Percentiles rank a stretch among this genome's conserved stretches.
Evolutionary conservation across 176 grass and related monocot species (phyloP).

Genomic region (Melocanna baccifera): DNA sequence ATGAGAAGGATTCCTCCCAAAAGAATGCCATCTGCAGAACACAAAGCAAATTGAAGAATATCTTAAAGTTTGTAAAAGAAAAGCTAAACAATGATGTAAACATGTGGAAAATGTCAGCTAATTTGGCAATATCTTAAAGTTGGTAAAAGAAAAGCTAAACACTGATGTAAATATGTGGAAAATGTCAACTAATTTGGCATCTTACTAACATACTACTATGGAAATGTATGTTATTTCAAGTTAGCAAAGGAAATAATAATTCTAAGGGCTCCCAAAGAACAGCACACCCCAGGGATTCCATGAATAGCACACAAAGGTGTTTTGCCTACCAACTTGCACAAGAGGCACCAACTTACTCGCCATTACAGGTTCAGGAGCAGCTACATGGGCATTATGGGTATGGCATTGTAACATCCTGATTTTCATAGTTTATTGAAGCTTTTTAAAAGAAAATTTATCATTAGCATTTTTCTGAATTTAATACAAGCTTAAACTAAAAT

Average conservation of each 20-base stretch:
- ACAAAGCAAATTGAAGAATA: conserved; percentile 18
- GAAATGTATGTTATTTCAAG: neutral
- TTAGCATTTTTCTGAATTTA: no score
- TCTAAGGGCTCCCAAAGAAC: conserved; percentile 1
- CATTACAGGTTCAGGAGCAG: neutral
- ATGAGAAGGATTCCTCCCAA: conserved; percentile 91
- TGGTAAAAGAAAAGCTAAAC: neutral
- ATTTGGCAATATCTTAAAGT: neutral
- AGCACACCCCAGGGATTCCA: neutral
- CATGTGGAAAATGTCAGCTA: neutral
- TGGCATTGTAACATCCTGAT: no score
- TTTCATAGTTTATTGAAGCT: no score
- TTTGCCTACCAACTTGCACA: neutral
- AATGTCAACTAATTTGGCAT: neutral
- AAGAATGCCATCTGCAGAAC: conserved; percentile 91
- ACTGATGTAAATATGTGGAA: neutral
- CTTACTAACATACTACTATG: neutral
- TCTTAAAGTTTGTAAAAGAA: neutral
- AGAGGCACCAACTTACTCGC: neutral
- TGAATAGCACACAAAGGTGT: neutral
- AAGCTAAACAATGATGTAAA: neutral
- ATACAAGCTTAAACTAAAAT: no score
- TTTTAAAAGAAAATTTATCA: no score
- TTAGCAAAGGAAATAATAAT: conserved; percentile 13
- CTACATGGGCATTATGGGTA: neutral